These are phyloP conservation scores for Metschnikowia picachoensis DNA, from an alignment of 805 yeast species.

Conservation along the genomic window DNA sequence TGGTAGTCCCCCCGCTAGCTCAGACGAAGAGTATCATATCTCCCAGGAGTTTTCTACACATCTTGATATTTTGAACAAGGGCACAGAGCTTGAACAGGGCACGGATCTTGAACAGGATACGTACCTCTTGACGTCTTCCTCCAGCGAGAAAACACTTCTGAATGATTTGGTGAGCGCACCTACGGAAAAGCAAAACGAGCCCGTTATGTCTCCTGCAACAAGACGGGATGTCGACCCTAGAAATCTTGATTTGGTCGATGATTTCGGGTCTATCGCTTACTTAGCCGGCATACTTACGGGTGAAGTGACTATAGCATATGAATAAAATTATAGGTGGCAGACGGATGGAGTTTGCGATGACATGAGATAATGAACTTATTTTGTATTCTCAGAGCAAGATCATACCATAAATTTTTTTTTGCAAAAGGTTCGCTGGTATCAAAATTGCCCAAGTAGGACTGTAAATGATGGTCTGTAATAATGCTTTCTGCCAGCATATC, in stretches of 20 bases:
- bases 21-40: constrained; percentile 35
- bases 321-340: too few species aligned
- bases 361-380: too few species aligned
- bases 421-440: too few species aligned
- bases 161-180: constrained; percentile 6
- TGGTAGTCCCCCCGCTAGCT: constrained; percentile 9
- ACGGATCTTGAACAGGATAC: constrained; percentile 1
- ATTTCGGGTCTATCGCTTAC: constrained; percentile 31
- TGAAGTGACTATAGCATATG: constrained; percentile 7
- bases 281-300: constrained; percentile 32
- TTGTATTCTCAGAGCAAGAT: too few species aligned
- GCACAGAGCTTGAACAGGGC: background rate
- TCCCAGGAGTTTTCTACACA: constrained; percentile 26
- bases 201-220: background rate
- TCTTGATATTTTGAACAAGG: constrained; percentile 11
- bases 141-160: constrained; percentile 18
- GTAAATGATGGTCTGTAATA: too few species aligned
- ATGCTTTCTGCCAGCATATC: too few species aligned
- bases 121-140: constrained; percentile 7
- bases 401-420: too few species aligned
- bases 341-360: too few species aligned
- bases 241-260: constrained; percentile 7
- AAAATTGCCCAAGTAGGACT: too few species aligned
- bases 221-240: background rate
- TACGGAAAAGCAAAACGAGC: background rate